Evolutionary conservation across 2,329 filamentous ascomycete species (phyloP).

Genomic region (Dendrostoma leiphaemia): DNA sequence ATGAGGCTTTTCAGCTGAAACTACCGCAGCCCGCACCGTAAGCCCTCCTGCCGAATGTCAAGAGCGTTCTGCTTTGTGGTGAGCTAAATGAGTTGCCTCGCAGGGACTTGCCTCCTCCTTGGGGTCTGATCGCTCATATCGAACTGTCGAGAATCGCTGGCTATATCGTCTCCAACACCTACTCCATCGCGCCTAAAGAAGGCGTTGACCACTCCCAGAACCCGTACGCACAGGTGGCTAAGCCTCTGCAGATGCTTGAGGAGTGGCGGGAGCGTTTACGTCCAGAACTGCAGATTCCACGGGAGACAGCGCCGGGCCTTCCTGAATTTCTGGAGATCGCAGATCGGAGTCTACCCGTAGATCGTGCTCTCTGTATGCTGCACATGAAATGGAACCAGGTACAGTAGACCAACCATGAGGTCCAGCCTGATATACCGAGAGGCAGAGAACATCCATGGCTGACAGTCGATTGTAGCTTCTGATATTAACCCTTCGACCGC

Average conservation of each 20-base stretch:
- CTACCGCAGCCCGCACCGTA: slow-evolving; percentile 40
- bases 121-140: slow-evolving; percentile 44
- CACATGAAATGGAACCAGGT: slow-evolving; percentile 50
- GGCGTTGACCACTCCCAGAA: neutral
- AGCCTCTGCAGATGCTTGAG: slow-evolving; percentile 39
- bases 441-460: neutral
- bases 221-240: slow-evolving; percentile 32
- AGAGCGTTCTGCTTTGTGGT: slow-evolving; percentile 5
- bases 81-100: neutral
- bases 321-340: neutral
- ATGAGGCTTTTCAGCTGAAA: slow-evolving; percentile 45
- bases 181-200: slow-evolving; percentile 32
- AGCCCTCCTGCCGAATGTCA: slow-evolving; percentile 23
- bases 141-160: slow-evolving; percentile 46
- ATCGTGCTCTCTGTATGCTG: slow-evolving; percentile 42
- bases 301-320: slow-evolving; percentile 29
- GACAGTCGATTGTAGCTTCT: slow-evolving; percentile 35
- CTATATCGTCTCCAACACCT: slow-evolving; percentile 47
- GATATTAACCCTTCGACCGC: slow-evolving; percentile 46
- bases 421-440: neutral
- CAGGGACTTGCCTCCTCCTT: slow-evolving; percentile 42
- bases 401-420: slow-evolving; percentile 6
- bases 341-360: slow-evolving; percentile 19
- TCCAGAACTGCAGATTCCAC: slow-evolving; percentile 33
- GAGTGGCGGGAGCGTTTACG: slow-evolving; percentile 28